Evolutionary conservation across 371 early-diverging fungal genomes (phyloP).

Genomic region (Sporodiniella umbellata): DNA sequence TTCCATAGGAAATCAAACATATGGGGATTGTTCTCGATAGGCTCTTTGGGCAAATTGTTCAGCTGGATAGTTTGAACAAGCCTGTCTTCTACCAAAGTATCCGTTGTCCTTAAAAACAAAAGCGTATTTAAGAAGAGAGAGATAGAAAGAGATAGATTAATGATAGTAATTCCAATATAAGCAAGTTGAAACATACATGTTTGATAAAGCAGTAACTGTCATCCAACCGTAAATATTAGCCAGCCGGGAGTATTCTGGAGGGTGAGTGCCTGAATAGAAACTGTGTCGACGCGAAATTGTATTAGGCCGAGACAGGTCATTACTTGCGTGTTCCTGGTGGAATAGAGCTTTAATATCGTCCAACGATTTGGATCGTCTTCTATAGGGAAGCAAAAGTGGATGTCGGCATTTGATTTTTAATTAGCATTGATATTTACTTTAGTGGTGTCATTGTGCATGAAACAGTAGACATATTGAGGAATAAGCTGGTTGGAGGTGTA

Average conservation of each 20-base stretch:
- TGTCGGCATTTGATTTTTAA: neutral
- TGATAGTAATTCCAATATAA: neutral
- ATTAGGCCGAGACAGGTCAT: constrained; percentile 3
- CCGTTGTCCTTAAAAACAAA: neutral
- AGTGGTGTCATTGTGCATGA: constrained; percentile 2
- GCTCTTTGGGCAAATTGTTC: constrained; percentile 8
- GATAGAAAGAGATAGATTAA: neutral
- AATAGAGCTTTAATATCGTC: constrained; percentile 31
- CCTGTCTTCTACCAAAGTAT: too few relatives aligned
- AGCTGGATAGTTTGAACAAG: too few relatives aligned
- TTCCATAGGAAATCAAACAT: constrained; percentile 36
- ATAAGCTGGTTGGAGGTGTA: too few relatives aligned
- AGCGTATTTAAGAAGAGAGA: neutral
- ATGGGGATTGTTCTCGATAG: constrained; percentile 45
- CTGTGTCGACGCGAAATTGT: constrained; percentile 45
- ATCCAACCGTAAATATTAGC: constrained; percentile 62
- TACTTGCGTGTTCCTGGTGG: too few relatives aligned
- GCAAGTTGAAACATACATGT: neutral
- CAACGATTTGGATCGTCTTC: constrained; percentile 42
- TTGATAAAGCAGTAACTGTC: constrained; percentile 6
- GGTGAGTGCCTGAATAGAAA: constrained; percentile 38
- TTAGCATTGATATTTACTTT: constrained; percentile 2
- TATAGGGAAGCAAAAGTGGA: constrained; percentile 2
- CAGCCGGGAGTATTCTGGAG: constrained; percentile 44
- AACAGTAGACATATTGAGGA: too few relatives aligned